Evolutionary conservation across 1,139 yeast genomes (phyloP), one percentile per base, ranked within the genome.

Genomic region (Scheffersomyces parashehatae): DNA sequence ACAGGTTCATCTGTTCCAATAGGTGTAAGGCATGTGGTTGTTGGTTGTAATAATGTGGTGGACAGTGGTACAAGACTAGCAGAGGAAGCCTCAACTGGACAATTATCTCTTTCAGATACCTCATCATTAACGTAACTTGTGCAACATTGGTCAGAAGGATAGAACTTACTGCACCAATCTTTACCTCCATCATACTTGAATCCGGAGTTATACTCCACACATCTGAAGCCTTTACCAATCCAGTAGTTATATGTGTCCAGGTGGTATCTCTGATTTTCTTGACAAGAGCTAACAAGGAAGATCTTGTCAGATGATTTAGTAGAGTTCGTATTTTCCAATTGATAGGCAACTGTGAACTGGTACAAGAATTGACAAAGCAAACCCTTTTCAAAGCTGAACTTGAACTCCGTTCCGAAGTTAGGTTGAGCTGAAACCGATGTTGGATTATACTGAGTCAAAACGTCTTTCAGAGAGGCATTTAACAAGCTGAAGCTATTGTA

Each of bases 141-240:
- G 39, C 56, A 54, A 35, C 58, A 50, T 45, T 57, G 54, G 33
- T 42, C 40, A 6, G 53, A 32, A 29, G 52, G 56, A 38, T 57
- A 55, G 43, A 53, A 52, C 42, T 50, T 40, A 42, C 49, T 36
- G 42, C 62, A 57, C 60, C 60, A 55, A 48, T 56, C 58, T 41
- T 46, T 47, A 16, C 60, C 60, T 20, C 58, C 60, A 36, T 55
- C 59, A 39, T 48, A 53, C 37, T 52, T 49, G 44, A 48, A 56
- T 2, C 56, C 60, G 13, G 58, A 51, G 41, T 56, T 58, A 45
- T 56, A 58, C 40, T 56, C 60, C 11, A 53, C 54, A 44, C 62
- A 58, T 46, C 56, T 52, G 45, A 45, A 58, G 2, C 60, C 58
- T 33, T 54, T 48, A 35, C 29, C 37, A 24, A 54, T 33, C 34